These are phyloP conservation scores for Astragalus membranaceus DNA, from an alignment of 306 rosid species.

Conservation along the genomic window DNA sequence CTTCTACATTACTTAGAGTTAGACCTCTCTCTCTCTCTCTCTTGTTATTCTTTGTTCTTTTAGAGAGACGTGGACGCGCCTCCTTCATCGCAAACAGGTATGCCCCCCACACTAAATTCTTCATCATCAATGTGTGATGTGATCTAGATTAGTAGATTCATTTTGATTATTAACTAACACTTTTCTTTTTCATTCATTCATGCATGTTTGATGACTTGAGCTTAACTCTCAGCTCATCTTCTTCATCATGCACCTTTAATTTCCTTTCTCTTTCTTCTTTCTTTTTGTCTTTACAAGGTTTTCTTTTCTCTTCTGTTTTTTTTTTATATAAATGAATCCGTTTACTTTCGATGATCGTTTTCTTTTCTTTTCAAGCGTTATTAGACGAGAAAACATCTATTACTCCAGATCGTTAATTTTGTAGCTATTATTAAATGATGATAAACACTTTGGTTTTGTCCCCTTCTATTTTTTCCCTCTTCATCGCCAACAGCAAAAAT, in stretches of 20 bases:
- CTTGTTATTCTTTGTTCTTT: not conserved
- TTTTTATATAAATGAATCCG: not conserved
- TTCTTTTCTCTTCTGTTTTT: not conserved
- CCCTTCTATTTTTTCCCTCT: too few relatives aligned
- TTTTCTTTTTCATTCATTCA: not conserved
- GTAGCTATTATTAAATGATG: not conserved
- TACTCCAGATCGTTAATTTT: constrained; percentile 16
- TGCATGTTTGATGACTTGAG: not conserved
- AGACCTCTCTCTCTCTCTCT: not conserved
- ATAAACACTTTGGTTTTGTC: not conserved
- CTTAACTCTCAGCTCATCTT: constrained; percentile 22
- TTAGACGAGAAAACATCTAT: not conserved
- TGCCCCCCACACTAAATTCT: not conserved
- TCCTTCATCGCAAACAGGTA: constrained; percentile 36
- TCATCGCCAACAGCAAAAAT: not conserved
- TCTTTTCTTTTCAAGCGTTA: constrained; percentile 1
- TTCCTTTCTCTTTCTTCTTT: not conserved
- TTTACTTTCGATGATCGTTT: not conserved
- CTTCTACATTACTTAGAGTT: not conserved
- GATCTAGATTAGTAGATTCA: constrained; percentile 18
- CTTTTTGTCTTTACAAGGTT: constrained; percentile 29
- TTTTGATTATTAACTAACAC: not conserved
- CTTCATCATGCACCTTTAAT: not conserved
- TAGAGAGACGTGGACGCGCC: constrained; percentile 5
- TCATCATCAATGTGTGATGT: not conserved